Evolutionary conservation across 1,284 basidiomycete species (phyloP).

Genomic region (Uromyces viciae-fabae): DNA sequence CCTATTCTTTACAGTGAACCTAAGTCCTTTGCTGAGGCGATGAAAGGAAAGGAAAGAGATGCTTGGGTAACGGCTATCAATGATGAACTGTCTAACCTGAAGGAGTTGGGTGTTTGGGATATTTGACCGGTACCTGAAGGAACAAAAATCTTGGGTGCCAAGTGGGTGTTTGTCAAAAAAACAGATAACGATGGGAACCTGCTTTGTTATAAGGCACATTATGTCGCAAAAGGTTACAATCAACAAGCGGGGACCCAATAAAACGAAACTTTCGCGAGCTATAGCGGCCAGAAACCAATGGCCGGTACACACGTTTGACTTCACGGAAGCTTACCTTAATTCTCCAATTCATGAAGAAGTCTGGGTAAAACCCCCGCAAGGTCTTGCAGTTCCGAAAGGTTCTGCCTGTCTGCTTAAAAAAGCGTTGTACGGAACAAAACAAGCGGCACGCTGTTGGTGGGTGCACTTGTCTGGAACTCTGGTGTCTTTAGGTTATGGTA

Average conservation of each 20-base stretch:
- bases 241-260: background rate
- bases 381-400: background rate
- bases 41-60: too few species aligned
- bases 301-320: slow-evolving; percentile 26
- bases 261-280: background rate
- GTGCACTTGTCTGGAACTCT: background rate
- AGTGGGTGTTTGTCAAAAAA: slow-evolving; percentile 19
- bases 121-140: too few species aligned
- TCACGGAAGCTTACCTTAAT: slow-evolving; percentile 27
- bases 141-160: background rate
- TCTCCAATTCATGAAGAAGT: slow-evolving; percentile 5
- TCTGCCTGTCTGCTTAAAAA: background rate
- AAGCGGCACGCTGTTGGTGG: slow-evolving; percentile 33
- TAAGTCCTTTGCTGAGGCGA: too few species aligned
- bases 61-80: too few species aligned
- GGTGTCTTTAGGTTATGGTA: background rate
- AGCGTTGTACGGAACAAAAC: slow-evolving; percentile 7
- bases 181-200: background rate
- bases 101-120: too few species aligned
- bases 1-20: too few species aligned
- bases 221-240: background rate
- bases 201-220: background rate
- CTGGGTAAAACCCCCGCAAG: background rate
- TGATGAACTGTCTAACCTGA: too few species aligned
- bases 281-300: background rate